phyloP scores from a whole-genome alignment of 768 basidiomycete species.

The Hortiboletus campestris region DNA sequence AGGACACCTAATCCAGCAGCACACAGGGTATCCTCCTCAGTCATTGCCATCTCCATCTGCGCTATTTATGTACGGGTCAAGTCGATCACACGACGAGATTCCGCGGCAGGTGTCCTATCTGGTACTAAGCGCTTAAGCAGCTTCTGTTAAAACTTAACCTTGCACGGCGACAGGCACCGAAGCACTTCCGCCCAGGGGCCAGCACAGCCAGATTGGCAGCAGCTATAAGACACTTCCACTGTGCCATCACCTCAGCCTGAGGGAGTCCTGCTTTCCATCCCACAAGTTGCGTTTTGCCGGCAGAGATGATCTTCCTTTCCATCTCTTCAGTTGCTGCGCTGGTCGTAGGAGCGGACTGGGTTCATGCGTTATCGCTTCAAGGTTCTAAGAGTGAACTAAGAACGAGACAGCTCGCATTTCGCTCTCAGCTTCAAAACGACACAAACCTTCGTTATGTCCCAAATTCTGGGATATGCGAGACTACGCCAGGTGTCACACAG shows the following conservation, averaged over 20 bases:
- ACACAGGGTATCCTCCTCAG: too few species aligned
- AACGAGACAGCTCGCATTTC: constrained; percentile 1
- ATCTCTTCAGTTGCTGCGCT: not conserved
- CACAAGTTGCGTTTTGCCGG: not conserved
- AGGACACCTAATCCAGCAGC: too few species aligned
- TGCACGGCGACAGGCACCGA: not conserved
- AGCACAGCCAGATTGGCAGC: too few species aligned
- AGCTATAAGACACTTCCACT: not conserved
- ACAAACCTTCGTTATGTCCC: constrained; percentile 46
- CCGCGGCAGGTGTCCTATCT: not conserved
- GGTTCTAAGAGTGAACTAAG: not conserved
- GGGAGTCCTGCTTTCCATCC: not conserved
- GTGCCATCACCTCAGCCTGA: too few species aligned
- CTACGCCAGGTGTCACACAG: constrained; percentile 57
- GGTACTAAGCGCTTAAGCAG: too few species aligned
- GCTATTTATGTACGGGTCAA: not conserved
- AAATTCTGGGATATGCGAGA: constrained; percentile 65
- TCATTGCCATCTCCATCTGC: too few species aligned
- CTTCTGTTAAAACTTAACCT: not conserved
- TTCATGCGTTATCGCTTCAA: not conserved
- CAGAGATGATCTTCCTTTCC: constrained; percentile 15
- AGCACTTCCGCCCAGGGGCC: not conserved
- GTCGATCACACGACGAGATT: too few species aligned
- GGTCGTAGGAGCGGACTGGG: not conserved
- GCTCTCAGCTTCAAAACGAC: constrained; percentile 21